Percentiles rank a stretch among this genome's conserved stretches.
phyloP scores from a whole-genome alignment of 305 asterid species.

The Fraxinus xanthoxyloides region DNA sequence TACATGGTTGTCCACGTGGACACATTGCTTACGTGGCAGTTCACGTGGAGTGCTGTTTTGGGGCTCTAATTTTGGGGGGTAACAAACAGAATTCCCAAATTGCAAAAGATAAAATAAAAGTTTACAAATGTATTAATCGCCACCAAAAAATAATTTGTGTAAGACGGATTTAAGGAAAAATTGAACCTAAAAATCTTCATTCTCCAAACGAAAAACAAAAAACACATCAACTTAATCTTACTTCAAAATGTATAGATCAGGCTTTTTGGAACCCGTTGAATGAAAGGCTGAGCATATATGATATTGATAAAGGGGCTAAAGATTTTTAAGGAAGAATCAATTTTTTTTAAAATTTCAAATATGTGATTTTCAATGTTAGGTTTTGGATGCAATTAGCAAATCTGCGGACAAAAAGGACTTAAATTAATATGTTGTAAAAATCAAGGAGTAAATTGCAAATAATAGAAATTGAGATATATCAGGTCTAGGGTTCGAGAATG shows the following conservation, averaged over 20 bases:
- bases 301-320: constrained; percentile 28
- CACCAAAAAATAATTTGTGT: background rate
- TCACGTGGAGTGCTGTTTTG: too few species aligned
- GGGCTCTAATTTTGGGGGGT: too few species aligned
- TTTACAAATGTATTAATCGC: background rate
- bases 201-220: constrained; percentile 11
- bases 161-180: background rate
- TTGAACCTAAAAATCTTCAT: constrained; percentile 80
- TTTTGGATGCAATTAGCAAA: too few species aligned
- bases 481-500: too few species aligned
- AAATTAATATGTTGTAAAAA: too few species aligned
- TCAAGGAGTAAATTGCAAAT: too few species aligned
- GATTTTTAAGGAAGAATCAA: constrained; percentile 18
- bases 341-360: too few species aligned
- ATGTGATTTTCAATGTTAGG: too few species aligned
- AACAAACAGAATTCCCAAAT: constrained; percentile 16
- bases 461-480: too few species aligned
- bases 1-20: too few species aligned
- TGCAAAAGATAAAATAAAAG: background rate
- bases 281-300: constrained; percentile 37
- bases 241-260: constrained; percentile 38
- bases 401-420: too few species aligned
- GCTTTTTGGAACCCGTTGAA: constrained; percentile 64
- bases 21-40: too few species aligned
- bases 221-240: constrained; percentile 8